These are phyloP conservation scores for Eucalyptus erythrocorys DNA, from an alignment of 345 rosid genomes.

Conservation along the genomic window DNA sequence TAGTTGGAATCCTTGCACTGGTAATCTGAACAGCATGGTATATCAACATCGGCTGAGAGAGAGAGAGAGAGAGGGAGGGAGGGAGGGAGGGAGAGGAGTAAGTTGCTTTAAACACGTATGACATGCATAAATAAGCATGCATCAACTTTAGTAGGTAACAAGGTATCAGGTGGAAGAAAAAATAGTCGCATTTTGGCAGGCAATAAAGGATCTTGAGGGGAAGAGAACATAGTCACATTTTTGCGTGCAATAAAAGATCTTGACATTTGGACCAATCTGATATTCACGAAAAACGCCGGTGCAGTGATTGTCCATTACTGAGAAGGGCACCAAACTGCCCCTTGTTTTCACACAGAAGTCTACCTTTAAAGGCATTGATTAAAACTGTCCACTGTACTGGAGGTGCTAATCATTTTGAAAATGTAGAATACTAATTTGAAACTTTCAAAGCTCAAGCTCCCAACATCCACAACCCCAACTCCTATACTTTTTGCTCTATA, in stretches of 20 bases:
- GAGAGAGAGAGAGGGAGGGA: conserved; percentile 4
- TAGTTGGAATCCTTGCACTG: conserved; percentile 16
- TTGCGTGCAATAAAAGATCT: neutral
- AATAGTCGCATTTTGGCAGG: neutral
- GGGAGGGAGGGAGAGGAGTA: conserved; percentile 7
- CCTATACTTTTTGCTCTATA: neutral
- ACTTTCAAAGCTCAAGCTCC: neutral
- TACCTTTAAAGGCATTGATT: neutral
- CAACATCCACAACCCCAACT: neutral
- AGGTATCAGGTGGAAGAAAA: neutral
- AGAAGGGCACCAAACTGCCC: neutral
- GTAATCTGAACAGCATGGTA: conserved; percentile 54
- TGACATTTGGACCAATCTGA: neutral
- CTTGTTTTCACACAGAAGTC: neutral
- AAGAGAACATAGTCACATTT: neutral
- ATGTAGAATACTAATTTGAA: neutral
- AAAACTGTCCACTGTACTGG: neutral
- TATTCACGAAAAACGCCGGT: neutral
- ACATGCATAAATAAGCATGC: neutral
- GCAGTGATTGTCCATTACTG: neutral
- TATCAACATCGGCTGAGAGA: conserved; percentile 70
- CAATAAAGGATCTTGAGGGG: neutral
- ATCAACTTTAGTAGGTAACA: neutral
- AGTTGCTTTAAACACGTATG: neutral
- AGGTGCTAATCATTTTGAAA: neutral